Conservation (phyloP, 257 asterid genomes). For the Nicotiana tomentosiformis region DNA sequence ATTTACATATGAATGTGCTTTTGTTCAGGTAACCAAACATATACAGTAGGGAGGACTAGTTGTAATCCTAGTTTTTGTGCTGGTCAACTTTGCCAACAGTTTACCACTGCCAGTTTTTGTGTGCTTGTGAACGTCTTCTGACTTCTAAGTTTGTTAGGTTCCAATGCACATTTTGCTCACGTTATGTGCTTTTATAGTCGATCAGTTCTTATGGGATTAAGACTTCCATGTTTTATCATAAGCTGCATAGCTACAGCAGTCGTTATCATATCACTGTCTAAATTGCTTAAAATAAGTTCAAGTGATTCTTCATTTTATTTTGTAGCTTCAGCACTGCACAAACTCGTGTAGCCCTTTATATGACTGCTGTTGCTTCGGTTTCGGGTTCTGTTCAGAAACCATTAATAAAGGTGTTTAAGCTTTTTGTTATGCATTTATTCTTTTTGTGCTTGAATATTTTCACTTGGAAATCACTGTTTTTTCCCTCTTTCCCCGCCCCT, state of each 20-base stretch:
- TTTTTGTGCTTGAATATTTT: background rate
- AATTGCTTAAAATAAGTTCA: background rate
- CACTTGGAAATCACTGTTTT: background rate
- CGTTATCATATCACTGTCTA: background rate
- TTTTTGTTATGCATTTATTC: conserved; percentile 9
- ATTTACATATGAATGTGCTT: background rate
- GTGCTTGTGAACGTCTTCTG: background rate
- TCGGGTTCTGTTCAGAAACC: conserved; percentile 73
- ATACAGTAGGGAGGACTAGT: background rate
- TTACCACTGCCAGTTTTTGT: background rate
- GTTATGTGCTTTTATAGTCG: background rate
- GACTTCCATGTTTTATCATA: background rate
- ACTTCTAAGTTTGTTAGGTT: background rate
- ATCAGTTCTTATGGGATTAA: background rate
- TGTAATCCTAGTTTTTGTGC: background rate
- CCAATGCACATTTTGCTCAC: background rate
- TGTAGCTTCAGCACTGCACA: conserved; percentile 81
- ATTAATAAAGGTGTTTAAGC: conserved; percentile 52
- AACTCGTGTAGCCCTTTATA: conserved; percentile 64
- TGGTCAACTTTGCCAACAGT: background rate
- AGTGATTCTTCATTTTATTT: conserved; percentile 22
- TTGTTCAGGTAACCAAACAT: background rate
- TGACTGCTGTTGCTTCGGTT: conserved; percentile 71
- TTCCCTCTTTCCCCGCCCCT: background rate
- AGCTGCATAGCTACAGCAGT: background rate